A percentile compares a stretch with the other conserved stretches of the same genome.
Conservation (phyloP, 345 rosid genomes). For the Pugionium cornutum region DNA sequence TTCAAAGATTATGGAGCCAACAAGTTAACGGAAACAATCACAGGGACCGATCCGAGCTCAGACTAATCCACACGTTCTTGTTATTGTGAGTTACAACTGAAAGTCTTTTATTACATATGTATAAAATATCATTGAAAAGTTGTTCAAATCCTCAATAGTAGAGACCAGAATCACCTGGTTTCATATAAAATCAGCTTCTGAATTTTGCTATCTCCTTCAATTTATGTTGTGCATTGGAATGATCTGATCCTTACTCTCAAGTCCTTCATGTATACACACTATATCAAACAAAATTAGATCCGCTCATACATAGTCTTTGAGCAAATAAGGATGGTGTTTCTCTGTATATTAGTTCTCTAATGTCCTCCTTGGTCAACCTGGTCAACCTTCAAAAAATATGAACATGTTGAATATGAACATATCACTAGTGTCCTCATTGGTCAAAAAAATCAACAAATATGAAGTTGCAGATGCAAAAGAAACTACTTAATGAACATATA, state of each 20-base stretch:
- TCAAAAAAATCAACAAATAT: neutral
- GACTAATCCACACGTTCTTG: slow-evolving; percentile 18
- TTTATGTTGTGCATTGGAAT: no score
- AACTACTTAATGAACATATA: slow-evolving; percentile 40
- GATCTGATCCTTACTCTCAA: no score
- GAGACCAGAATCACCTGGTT: slow-evolving; percentile 3
- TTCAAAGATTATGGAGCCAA: slow-evolving; percentile 39
- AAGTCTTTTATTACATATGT: slow-evolving; percentile 2
- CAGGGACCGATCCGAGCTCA: slow-evolving; percentile 27
- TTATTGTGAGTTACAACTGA: slow-evolving; percentile 23
- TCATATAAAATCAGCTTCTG: no score
- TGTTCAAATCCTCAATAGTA: slow-evolving; percentile 26
- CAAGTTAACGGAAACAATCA: slow-evolving; percentile 39
- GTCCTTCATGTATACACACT: no score
- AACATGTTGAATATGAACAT: no score
- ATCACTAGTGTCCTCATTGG: no score
- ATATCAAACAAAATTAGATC: slow-evolving; percentile 55
- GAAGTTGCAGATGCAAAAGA: slow-evolving; percentile 49
- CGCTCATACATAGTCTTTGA: slow-evolving; percentile 73
- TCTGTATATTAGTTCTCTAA: slow-evolving; percentile 76
- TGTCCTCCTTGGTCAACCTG: slow-evolving; percentile 78
- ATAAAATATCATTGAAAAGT: slow-evolving; percentile 2
- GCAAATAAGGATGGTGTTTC: slow-evolving; percentile 63
- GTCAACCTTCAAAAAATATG: no score
- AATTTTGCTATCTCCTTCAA: no score